Base-by-base conservation (phyloP, 2,329 filamentous ascomycete genomes). In the Epichloe uncinata region DNA sequence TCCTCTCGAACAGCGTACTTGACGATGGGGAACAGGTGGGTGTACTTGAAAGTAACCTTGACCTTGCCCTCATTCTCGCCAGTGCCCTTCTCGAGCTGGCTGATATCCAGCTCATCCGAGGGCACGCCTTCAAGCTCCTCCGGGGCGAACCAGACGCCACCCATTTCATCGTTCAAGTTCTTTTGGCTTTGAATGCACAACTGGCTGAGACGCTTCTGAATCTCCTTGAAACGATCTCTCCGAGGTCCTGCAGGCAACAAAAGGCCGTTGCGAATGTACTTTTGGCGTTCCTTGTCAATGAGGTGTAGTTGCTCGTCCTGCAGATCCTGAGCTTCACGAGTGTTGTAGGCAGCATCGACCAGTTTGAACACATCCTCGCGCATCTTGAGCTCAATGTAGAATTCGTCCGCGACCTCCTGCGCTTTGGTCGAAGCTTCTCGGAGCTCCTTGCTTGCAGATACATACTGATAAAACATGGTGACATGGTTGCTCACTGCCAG, bases 211-310 rank as follows among this genome's bases (percentile, higher is more conserved):
- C 85, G 73, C 73, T 87, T 87, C 76, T 88, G 87, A 68, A 91
- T 89, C 66, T 84, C 84, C 72, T 89, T 91, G 75, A 91, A 91
- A 42, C 85, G 78, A 58, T 89, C 85, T 54, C 85, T 71, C 69
- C 88, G 72, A 4, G 75, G 71, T 1, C 85, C 85, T 22, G 78
- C 77, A 1, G 85, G 81, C 46, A 93, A 70, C 3, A 80, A 80
- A 44, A 93, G 69, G 13, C 87, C 87, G 63, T 88, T 89, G 49
- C 79, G 75, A 58, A 91, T 82, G 65, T 86, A 91, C 54, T 74
- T 77, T 68, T 87, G 87, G 59, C 84, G 78, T 60, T 89, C 82
- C 69, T 86, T 88, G 67, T 89, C 82, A 33, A 93, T 70, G 55
- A 90, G 66, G n/a, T 83, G 77, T 56, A 80, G 67, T 50, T 79